Percentiles rank a stretch among this genome's conserved stretches.
These are phyloP conservation scores for Aspergillus bombycis DNA, from an alignment of 2,329 filamentous ascomycete genomes.

Conservation along the genomic window DNA sequence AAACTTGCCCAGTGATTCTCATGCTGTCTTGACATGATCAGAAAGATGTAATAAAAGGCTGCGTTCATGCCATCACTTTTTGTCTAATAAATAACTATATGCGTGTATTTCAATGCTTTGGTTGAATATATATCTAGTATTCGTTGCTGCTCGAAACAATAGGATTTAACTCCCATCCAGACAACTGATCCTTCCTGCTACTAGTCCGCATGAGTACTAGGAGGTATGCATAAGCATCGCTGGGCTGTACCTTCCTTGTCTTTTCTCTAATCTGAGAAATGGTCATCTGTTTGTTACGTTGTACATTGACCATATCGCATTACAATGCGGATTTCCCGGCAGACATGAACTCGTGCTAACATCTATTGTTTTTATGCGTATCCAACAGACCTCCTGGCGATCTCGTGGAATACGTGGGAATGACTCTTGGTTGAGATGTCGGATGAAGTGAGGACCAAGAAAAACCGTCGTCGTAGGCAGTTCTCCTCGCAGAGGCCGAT, in stretches of 20 bases:
- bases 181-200: not conserved
- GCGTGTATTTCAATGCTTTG: not conserved
- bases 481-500: not conserved
- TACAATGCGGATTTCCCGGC: not conserved
- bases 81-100: not conserved
- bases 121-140: not conserved
- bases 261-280: not conserved
- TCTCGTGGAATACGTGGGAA: not conserved
- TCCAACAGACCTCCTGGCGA: not conserved
- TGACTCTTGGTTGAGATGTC: constrained; percentile 3
- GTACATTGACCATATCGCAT: not conserved
- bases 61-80: not conserved
- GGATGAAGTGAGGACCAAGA: constrained; percentile 14
- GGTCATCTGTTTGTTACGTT: not conserved
- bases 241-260: not conserved
- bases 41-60: not conserved
- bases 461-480: constrained; percentile 12
- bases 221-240: not conserved
- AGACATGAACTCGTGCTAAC: not conserved
- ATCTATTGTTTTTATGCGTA: not conserved
- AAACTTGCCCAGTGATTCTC: not conserved
- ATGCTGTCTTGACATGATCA: not conserved
- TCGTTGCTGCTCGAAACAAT: not conserved
- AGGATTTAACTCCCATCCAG: not conserved
- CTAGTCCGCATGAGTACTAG: too few species aligned